A percentile compares a stretch with the other conserved stretches of the same genome.
Evolutionary conservation across 108 stramenopile species (phyloP).

Genomic region (Nitzschia sp.): DNA sequence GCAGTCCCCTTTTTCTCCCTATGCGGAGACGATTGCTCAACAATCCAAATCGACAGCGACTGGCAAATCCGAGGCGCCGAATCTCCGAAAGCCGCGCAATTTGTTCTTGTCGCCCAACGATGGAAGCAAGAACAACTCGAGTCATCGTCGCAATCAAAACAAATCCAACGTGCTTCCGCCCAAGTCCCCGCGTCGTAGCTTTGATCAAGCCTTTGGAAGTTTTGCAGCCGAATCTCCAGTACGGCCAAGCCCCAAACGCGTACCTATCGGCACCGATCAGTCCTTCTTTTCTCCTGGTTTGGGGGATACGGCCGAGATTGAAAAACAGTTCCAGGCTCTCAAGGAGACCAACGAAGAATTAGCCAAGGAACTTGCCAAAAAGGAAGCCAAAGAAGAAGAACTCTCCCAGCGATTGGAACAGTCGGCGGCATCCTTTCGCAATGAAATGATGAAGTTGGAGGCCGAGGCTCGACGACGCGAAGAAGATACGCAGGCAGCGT

Average conservation of each 20-base stretch:
- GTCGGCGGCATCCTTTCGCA: constrained; percentile 46
- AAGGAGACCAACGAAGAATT: constrained; percentile 39
- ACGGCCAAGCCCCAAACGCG: not conserved
- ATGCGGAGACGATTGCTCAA: too few species aligned
- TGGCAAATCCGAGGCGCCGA: too few species aligned
- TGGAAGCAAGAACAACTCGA: too few species aligned
- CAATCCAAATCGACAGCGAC: too few species aligned
- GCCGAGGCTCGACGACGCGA: constrained; percentile 36
- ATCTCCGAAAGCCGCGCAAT: too few species aligned
- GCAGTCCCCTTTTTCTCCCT: not conserved
- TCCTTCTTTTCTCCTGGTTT: constrained; percentile 41
- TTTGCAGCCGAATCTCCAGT: not conserved
- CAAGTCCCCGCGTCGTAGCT: constrained; percentile 4
- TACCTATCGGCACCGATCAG: not conserved
- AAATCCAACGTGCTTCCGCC: too few species aligned
- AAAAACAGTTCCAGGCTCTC: constrained; percentile 37
- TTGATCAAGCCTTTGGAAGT: not conserved
- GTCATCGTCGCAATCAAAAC: too few species aligned
- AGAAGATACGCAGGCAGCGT: constrained; percentile 39
- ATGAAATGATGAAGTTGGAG: constrained; percentile 77
- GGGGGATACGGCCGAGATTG: constrained; percentile 39
- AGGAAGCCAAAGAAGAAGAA: constrained; percentile 53
- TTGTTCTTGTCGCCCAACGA: too few species aligned
- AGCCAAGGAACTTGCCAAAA: constrained; percentile 38
- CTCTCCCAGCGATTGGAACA: constrained; percentile 51